Percentiles rank a stretch among this genome's conserved stretches.
Evolutionary conservation across 345 rosid species (phyloP).

Genomic region (Xanthoceras sorbifolium): DNA sequence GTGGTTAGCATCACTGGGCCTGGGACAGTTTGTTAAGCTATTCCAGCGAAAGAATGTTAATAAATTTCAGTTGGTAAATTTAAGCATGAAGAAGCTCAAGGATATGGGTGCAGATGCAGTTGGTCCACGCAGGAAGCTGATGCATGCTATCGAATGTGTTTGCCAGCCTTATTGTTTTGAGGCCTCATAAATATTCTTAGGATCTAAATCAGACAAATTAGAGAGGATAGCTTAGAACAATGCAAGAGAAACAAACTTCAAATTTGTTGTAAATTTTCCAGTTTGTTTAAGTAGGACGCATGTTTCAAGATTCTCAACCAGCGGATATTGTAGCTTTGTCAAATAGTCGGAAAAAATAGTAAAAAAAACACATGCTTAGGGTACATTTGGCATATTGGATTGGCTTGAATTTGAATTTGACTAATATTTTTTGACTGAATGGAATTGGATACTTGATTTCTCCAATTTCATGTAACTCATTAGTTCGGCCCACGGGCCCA

Average conservation of each 20-base stretch:
- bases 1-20: constrained; percentile 79
- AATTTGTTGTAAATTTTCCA: neutral
- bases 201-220: neutral
- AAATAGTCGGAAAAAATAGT: neutral
- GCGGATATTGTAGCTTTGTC: neutral
- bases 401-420: no score
- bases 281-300: neutral
- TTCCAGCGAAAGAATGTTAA: constrained; percentile 55
- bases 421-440: no score
- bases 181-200: constrained; percentile 26
- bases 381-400: no score
- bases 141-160: constrained; percentile 88
- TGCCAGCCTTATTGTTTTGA: constrained; percentile 62
- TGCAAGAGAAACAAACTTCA: neutral
- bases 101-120: constrained; percentile 95
- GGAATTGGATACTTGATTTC: no score
- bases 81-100: constrained; percentile 93
- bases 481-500: no score
- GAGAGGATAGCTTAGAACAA: neutral
- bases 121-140: constrained; percentile 90
- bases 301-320: neutral
- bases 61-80: constrained; percentile 73
- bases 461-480: no score
- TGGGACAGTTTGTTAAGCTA: constrained; percentile 74
- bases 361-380: no score